phyloP scores from a whole-genome alignment of 345 rosid species.

The Linum usitatissimum region DNA sequence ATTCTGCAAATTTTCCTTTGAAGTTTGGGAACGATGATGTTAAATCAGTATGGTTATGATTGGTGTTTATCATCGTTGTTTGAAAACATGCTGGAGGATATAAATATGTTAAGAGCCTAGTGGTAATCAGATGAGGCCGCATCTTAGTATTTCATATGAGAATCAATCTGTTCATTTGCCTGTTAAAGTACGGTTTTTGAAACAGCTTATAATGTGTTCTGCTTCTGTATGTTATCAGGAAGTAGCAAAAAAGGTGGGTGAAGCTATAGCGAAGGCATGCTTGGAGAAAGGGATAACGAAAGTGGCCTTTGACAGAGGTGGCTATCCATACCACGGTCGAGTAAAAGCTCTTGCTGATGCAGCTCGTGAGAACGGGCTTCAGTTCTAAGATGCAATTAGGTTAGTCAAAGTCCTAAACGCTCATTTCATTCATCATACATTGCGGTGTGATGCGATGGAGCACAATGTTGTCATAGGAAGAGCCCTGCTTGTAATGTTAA shows the following conservation, averaged over 20 bases:
- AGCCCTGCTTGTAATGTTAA: neutral
- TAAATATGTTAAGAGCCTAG: too few relatives aligned
- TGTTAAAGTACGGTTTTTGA: neutral
- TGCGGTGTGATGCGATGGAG: neutral
- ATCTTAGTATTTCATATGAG: neutral
- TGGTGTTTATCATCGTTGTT: too few relatives aligned
- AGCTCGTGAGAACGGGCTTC: constrained; percentile 81
- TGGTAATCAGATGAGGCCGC: too few relatives aligned
- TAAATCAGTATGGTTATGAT: too few relatives aligned
- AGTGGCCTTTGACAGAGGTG: constrained; percentile 88
- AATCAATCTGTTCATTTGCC: neutral
- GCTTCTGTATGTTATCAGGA: constrained; percentile 34
- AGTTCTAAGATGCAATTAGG: constrained; percentile 30
- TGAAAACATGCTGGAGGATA: too few relatives aligned
- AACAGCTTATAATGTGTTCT: neutral
- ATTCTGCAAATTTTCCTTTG: too few relatives aligned
- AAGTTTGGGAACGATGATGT: too few relatives aligned
- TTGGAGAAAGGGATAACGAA: constrained; percentile 82
- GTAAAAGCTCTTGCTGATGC: constrained; percentile 69
- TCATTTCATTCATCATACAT: neutral
- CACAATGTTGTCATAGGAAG: neutral
- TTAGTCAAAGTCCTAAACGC: constrained; percentile 13
- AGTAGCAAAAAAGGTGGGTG: constrained; percentile 83
- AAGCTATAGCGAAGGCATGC: constrained; percentile 65
- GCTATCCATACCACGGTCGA: constrained; percentile 90